These are phyloP conservation scores for Clathrospora elynae DNA, from an alignment of 2,329 filamentous ascomycete species.

Conservation along the genomic window DNA sequence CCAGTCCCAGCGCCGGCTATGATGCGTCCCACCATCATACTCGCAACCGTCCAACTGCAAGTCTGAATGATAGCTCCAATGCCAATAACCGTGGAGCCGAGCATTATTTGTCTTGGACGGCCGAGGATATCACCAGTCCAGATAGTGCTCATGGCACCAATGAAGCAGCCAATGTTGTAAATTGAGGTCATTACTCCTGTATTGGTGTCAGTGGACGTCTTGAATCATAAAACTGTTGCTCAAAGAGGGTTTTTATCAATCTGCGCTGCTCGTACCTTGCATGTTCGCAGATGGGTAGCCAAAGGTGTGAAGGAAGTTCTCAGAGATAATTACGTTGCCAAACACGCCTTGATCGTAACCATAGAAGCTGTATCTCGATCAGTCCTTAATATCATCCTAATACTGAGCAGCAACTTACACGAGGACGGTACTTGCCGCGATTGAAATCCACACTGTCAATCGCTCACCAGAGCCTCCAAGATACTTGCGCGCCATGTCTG, in stretches of 20 bases:
- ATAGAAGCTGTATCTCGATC: slow-evolving; percentile 47
- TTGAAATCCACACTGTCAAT: slow-evolving; percentile 59
- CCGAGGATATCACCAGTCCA: slow-evolving; percentile 64
- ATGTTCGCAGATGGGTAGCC: slow-evolving; percentile 38
- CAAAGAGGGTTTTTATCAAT: too few species aligned
- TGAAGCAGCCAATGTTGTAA: slow-evolving; percentile 53
- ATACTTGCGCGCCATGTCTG: slow-evolving; percentile 54
- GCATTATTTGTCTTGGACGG: slow-evolving; percentile 61
- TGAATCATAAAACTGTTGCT: too few species aligned
- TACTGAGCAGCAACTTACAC: slow-evolving; percentile 33
- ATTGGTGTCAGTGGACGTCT: too few species aligned
- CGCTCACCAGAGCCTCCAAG: slow-evolving; percentile 57
- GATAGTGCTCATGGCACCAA: slow-evolving; percentile 49
- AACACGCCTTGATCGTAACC: slow-evolving; percentile 48
- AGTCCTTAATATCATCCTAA: not conserved
- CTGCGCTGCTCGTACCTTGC: too few species aligned
- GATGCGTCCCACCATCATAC: slow-evolving; percentile 49
- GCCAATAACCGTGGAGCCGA: slow-evolving; percentile 56
- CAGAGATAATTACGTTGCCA: slow-evolving; percentile 44
- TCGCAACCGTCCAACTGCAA: slow-evolving; percentile 43
- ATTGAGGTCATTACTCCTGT: slow-evolving; percentile 51
- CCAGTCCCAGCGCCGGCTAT: slow-evolving; percentile 54
- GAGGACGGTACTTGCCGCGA: slow-evolving; percentile 57
- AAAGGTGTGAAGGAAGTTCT: slow-evolving; percentile 39
- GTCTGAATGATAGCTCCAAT: slow-evolving; percentile 48